Base-by-base conservation (phyloP, 306 rosid species). In the Alnus rubra region DNA sequence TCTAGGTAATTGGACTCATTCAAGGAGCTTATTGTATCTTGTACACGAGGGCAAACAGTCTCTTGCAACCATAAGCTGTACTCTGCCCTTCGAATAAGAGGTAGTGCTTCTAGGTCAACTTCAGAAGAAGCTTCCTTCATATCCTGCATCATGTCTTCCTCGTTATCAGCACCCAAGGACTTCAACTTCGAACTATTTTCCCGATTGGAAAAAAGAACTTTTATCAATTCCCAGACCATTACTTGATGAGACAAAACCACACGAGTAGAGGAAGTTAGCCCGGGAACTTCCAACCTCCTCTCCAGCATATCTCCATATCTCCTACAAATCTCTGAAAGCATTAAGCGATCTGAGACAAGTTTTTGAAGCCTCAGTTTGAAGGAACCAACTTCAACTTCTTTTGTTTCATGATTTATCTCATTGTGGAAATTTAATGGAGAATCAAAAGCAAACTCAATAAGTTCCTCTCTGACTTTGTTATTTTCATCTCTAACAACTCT, bases 91-190 rank as follows among this genome's bases (percentile, higher is more conserved):
- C 97, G 90, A 78, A 91, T 77, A 49, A 92, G 88, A 77, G 97
- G 97, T 71, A 92, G 92, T 77, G 98, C 97, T 88, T 91, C 98
- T 33, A 15, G 86, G 73, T 95, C 98, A 42, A 82, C 87, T 83
- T 92, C 92, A 49, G 76, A 87, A 85, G 83, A 76, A 83, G 78
- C 80, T 87, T 90, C 94, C 84, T 85, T 90, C 64, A 75, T 69
- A 76, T 95, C 96, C 87, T 95, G 96, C 94, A 93, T 89, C 94
- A 92, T 93, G 80, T 92, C 97, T 86, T 92, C 98, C 88, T 92
- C 97, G 31, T 86, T 87, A 83, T 91, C 98, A 75, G 80, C 94
- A 35, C 81, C 89, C 82, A 82, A 76, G 60, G 95, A 79, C 79
- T 88, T 88, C 79, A 86, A 49, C 65, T 75, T 88, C 44, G 78